Percentiles rank a stretch among this genome's conserved stretches.
Conservation (phyloP, 106 monocot species). For the Posidonia australis region DNA sequence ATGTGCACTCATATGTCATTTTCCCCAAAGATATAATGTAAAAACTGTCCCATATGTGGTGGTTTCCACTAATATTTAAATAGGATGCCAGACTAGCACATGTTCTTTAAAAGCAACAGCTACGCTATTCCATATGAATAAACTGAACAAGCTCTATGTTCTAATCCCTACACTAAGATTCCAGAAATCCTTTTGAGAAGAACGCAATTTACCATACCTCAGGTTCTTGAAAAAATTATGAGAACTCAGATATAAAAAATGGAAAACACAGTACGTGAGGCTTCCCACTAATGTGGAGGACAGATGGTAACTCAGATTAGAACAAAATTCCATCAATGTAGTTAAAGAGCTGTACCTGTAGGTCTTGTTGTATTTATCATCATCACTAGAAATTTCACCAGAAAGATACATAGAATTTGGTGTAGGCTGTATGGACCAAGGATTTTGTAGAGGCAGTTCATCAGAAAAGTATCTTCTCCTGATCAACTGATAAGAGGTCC, state of each 20-base stretch:
- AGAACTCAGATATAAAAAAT: neutral
- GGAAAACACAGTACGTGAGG: neutral
- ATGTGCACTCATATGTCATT: no score
- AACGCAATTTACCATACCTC: neutral
- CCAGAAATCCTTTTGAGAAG: neutral
- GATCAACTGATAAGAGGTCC: conserved; percentile 49
- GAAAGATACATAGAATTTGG: conserved; percentile 25
- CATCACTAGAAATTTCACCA: conserved; percentile 46
- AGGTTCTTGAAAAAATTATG: neutral
- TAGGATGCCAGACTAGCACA: no score
- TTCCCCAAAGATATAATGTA: no score
- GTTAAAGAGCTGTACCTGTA: conserved; percentile 22
- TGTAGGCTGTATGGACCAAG: conserved; percentile 41
- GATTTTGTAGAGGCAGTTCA: conserved; percentile 39
- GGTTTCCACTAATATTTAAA: no score
- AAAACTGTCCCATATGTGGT: no score
- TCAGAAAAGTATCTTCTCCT: conserved; percentile 89
- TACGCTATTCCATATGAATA: no score
- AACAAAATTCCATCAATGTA: neutral
- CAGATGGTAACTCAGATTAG: neutral
- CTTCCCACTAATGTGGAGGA: neutral
- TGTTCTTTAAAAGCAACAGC: no score
- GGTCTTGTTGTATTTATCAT: conserved; percentile 40
- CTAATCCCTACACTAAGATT: neutral
- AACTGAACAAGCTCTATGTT: no score